phyloP scores from a whole-genome alignment of 208 protist genomes.

The Angomonas desouzai region DNA sequence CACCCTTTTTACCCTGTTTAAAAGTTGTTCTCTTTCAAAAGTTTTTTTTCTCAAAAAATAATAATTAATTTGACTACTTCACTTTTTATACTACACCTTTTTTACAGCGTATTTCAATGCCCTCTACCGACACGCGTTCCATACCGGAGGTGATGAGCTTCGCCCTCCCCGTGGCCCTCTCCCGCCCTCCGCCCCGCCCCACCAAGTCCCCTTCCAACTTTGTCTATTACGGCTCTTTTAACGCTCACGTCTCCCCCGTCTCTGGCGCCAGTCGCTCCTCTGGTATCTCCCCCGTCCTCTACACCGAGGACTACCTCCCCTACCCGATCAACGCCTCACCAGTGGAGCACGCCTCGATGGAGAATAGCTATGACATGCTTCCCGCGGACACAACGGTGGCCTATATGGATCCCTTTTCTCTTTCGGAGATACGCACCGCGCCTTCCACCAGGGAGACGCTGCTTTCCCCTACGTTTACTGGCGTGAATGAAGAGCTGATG shows the following conservation, averaged over 20 bases:
- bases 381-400: not conserved
- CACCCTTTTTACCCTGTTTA: too few species aligned
- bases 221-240: not conserved
- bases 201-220: not conserved
- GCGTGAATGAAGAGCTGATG: not conserved
- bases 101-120: not conserved
- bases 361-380: not conserved
- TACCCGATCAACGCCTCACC: not conserved
- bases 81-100: too few species aligned
- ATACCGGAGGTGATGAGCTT: not conserved
- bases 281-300: constrained; percentile 1
- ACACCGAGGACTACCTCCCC: constrained; percentile 2
- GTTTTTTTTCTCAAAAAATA: too few species aligned
- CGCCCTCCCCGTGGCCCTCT: not conserved
- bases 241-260: not conserved
- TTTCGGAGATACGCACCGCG: not conserved
- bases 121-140: not conserved
- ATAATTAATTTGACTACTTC: too few species aligned
- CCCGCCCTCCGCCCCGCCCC: not conserved
- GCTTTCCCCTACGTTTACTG: not conserved
- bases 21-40: too few species aligned
- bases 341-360: not conserved
- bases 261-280: not conserved
- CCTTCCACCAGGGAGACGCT: not conserved
- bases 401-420: not conserved